Evolutionary conservation across 495 filamentous ascomycete genomes (phyloP).

Genomic region (Arthonia radiata): DNA sequence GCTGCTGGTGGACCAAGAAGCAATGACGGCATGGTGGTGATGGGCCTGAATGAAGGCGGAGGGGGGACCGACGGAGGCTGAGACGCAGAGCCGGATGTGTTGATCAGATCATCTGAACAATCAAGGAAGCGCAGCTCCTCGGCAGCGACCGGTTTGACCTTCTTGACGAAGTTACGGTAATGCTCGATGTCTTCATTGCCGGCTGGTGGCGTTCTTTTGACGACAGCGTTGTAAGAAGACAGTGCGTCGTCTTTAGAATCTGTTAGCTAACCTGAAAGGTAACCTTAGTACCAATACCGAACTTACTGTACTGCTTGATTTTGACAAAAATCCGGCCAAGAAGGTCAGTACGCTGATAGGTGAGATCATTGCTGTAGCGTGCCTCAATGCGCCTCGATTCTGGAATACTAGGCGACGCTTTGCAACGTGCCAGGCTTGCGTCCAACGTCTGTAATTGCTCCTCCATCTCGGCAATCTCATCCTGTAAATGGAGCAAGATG

Average conservation of each 20-base stretch:
- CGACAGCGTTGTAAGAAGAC: slow-evolving; percentile 32
- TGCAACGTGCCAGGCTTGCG: slow-evolving; percentile 34
- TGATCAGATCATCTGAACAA: slow-evolving; percentile 37
- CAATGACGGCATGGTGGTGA: background rate
- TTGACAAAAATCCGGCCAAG: slow-evolving; percentile 49
- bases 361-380: slow-evolving; percentile 40
- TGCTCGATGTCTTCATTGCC: slow-evolving; percentile 28
- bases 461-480: slow-evolving; percentile 61
- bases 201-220: slow-evolving; percentile 28
- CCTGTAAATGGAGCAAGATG: slow-evolving; percentile 62
- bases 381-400: slow-evolving; percentile 42
- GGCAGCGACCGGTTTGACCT: slow-evolving; percentile 33
- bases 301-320: slow-evolving; percentile 62
- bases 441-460: slow-evolving; percentile 50
- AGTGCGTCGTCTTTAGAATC: slow-evolving; percentile 35
- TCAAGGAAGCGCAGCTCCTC: slow-evolving; percentile 47
- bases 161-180: slow-evolving; percentile 42
- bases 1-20: slow-evolving; percentile 10
- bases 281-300: slow-evolving; percentile 1
- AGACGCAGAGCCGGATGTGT: slow-evolving; percentile 15
- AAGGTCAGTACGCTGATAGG: slow-evolving; percentile 45
- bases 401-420: slow-evolving; percentile 22
- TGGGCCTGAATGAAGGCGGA: slow-evolving; percentile 1
- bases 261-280: slow-evolving; percentile 2
- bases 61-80: background rate